Evolutionary conservation across 1,284 basidiomycete species (phyloP).

Genomic region (Phlebopus sp.): DNA sequence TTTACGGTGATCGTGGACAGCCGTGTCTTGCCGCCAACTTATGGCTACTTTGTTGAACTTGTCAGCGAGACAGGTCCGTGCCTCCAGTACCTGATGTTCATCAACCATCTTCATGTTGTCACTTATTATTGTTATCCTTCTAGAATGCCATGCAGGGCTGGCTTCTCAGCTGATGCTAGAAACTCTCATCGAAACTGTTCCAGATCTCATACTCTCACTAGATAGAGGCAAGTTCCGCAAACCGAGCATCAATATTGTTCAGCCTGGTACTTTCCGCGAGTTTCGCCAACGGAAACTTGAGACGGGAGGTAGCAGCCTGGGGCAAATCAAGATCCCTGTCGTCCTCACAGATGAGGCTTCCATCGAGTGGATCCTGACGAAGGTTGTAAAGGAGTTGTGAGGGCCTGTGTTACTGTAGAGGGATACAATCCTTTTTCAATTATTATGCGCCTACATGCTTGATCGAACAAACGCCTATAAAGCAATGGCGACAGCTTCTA

Average conservation of each 20-base stretch:
- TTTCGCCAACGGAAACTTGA: slow-evolving; percentile 3
- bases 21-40: neutral
- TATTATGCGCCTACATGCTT: too few species aligned
- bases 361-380: slow-evolving; percentile 1
- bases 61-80: neutral
- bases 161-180: neutral
- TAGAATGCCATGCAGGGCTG: neutral
- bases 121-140: too few species aligned
- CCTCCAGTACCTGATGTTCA: neutral
- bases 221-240: neutral
- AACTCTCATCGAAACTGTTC: neutral
- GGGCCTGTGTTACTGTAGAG: neutral
- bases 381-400: neutral
- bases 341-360: slow-evolving; percentile 1
- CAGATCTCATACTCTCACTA: neutral
- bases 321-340: slow-evolving; percentile 7
- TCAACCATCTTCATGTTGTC: too few species aligned
- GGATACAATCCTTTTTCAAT: too few species aligned
- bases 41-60: slow-evolving; percentile 4
- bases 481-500: too few species aligned
- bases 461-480: too few species aligned
- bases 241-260: slow-evolving; percentile 1
- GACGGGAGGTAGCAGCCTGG: neutral
- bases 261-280: neutral
- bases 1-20: slow-evolving; percentile 5